Conservation (phyloP, 2,329 filamentous ascomycete genomes). For the Grosmannia serpens region DNA sequence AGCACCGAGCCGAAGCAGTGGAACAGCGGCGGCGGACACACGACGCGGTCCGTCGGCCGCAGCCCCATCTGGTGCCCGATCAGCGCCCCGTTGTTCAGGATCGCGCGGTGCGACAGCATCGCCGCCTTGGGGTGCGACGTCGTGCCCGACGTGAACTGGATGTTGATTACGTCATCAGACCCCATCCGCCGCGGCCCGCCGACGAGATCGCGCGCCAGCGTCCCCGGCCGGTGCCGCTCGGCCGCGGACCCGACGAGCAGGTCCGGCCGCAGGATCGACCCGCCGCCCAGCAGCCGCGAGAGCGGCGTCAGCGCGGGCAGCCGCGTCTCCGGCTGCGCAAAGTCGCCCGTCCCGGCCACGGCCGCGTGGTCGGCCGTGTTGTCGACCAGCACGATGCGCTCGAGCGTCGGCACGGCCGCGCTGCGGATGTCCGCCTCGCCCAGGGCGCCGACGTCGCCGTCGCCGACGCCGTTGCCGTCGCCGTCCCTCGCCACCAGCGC, state of each 20-base stretch:
- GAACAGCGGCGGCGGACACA: slow-evolving; percentile 78
- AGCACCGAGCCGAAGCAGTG: slow-evolving; percentile 85
- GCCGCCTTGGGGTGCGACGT: slow-evolving; percentile 86
- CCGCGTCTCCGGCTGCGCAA: not conserved
- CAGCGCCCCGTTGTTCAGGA: slow-evolving; percentile 82
- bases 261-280: not conserved
- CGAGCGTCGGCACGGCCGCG: slow-evolving; percentile 54
- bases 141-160: slow-evolving; percentile 96
- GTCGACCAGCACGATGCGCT: slow-evolving; percentile 63
- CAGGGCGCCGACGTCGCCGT: not conserved
- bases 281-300: slow-evolving; percentile 20
- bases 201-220: slow-evolving; percentile 18
- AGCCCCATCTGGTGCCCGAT: slow-evolving; percentile 82
- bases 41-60: slow-evolving; percentile 59
- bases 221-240: not conserved
- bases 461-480: slow-evolving; percentile 18
- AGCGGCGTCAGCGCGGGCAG: slow-evolving; percentile 35
- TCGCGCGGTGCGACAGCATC: slow-evolving; percentile 72
- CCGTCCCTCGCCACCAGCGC: slow-evolving; percentile 29
- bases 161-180: slow-evolving; percentile 71
- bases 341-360: slow-evolving; percentile 26
- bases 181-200: slow-evolving; percentile 34
- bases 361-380: slow-evolving; percentile 48
- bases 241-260: not conserved
- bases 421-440: slow-evolving; percentile 12